Evolutionary conservation across 2,329 filamentous ascomycete genomes (phyloP), one percentile per base, ranked within the genome.

Genomic region (Tolypocladium ovalisporum): DNA sequence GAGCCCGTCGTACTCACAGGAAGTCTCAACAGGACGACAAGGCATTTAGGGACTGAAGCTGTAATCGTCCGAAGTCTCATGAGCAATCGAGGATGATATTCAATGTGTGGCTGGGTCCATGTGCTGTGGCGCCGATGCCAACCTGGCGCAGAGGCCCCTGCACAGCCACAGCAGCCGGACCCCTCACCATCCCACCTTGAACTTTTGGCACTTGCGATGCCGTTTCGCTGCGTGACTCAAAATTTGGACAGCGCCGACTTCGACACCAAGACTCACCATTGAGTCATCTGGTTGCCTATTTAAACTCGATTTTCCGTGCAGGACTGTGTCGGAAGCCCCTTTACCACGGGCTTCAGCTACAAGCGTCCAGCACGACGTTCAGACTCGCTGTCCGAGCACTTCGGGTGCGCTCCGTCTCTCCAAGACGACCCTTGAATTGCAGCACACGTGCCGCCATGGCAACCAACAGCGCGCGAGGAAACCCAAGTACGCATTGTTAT

Each of bases 401-500:
- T 68, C 75, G 78, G 68, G 79, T 81, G 81, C 80, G 79, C 73
- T 77, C 78, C 70, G 70, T 76, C 72, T 77, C 74, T 62, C 74
- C 74, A 68, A 74, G 73, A 73, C 71, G 73, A 73, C 71, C 66
- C 61, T 70, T 73, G 56, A 68, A 49, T 39, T 57, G 66, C 47
- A 70, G 67, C 64, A 69, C 71, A 69, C 74, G 72, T 70, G 72
- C 75, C 67, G 78, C 71, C 67, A 85, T 85, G 82, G 81, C 82
- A 66, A 79, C 79, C 61, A 82, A 84, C 70, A 77, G 77, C 65
- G 78, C 73, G 57, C 73, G 74, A 67, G 75, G 75, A 64, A 79
- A 66, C 61, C 68, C 66, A 56, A 69, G 71, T 73, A 64, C 56
- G 69, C 57, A 13, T 27, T 29, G 9, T 27, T 29, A 6, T 27